Base-by-base conservation (phyloP, 345 rosid species). In the Durio zibethinus region DNA sequence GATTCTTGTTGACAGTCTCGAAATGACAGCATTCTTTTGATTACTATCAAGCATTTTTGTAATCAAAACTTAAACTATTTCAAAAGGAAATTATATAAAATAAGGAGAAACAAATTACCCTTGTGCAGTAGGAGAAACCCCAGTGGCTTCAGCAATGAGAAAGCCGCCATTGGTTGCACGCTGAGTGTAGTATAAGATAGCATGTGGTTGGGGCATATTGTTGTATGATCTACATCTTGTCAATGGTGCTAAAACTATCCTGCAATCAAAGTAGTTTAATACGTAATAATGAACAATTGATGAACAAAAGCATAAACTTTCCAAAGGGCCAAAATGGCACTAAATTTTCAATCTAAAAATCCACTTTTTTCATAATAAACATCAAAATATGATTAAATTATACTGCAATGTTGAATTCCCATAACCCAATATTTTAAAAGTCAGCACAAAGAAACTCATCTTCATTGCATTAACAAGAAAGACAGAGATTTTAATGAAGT, bases 161-260 rank as follows among this genome's bases (percentile, higher is more conserved):
- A 74, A 61, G 1, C 77, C 77, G 5, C 68, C 77, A 7, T 74
- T 21, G 38, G 69, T 25, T 8, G 52, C 40, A 20, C 68, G 69
- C 23, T 75, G 77, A 75, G 77, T 42, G 10, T 59, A 75, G 25
- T 75, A 59, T 10, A 75, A 36, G 27, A 10, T 4, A 9, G 68
- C 77, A 43, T 75, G 77, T 20, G 69, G 77, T 25, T 75, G 77
- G 10, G 77, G 54, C 7, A 75, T 29, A 25, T 25, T 42, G 53
- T 48, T 63, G 42, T 60, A 75, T 42, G 77, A 75, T 45, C 68
- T 43, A 18, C 69, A 42, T 75, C 77, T 60, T 16, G 77, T 31
- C 54, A 72, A 2, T 0, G 59, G 54, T 8, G 72, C 14, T 14
- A 64, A 53, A 23, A 27, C 33, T 23, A 79, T 11, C 42, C 10